phyloP scores from a whole-genome alignment of 305 asterid genomes.

The Caryopteris hybrid region DNA sequence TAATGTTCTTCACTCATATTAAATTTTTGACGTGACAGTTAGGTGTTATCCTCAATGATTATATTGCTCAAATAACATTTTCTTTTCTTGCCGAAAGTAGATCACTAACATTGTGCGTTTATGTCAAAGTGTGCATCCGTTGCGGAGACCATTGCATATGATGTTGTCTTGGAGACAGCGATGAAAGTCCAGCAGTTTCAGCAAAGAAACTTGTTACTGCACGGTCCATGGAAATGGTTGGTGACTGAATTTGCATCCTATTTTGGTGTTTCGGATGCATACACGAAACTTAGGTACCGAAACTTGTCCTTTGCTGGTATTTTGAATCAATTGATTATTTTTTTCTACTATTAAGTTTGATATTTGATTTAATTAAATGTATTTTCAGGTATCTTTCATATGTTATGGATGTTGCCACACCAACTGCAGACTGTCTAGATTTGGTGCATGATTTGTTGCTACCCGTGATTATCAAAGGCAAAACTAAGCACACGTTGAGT shows the following conservation, averaged over 20 bases:
- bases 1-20: neutral
- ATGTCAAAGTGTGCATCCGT: constrained; percentile 66
- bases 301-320: constrained; percentile 9
- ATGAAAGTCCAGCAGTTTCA: constrained; percentile 87
- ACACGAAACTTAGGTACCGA: constrained; percentile 71
- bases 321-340: too few species aligned
- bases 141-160: constrained; percentile 91
- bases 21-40: too few species aligned
- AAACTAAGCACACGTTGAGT: constrained; percentile 60
- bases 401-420: constrained; percentile 96
- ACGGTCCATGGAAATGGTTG: constrained; percentile 90
- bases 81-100: neutral
- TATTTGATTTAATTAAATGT: neutral
- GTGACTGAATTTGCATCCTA: constrained; percentile 85
- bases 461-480: constrained; percentile 73
- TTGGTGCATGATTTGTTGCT: constrained; percentile 72
- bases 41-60: neutral
- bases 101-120: constrained; percentile 12
- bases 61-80: neutral
- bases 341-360: neutral
- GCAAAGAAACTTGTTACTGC: constrained; percentile 73
- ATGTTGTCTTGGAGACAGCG: constrained; percentile 86
- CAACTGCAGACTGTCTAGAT: constrained; percentile 84
- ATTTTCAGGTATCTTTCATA: constrained; percentile 78
- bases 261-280: constrained; percentile 92